A percentile compares a stretch with the other conserved stretches of the same genome.
These are phyloP conservation scores for Botrytis medusae DNA, from an alignment of 2,329 filamentous ascomycete genomes.

Conservation along the genomic window DNA sequence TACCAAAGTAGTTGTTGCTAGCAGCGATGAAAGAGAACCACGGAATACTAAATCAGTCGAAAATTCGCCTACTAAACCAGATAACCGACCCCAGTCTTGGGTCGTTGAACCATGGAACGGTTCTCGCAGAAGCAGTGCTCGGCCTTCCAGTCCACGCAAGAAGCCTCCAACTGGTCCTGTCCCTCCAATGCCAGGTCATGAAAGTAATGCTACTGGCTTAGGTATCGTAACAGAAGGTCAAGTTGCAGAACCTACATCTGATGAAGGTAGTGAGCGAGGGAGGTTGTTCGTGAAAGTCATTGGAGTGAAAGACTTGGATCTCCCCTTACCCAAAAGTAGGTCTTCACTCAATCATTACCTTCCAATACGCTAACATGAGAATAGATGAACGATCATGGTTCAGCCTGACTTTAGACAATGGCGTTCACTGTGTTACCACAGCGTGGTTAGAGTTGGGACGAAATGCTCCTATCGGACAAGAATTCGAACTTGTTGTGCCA, in stretches of 20 bases:
- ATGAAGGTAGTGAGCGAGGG: constrained; percentile 83
- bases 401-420: constrained; percentile 95
- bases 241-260: constrained; percentile 50
- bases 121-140: constrained; percentile 68
- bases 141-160: constrained; percentile 45
- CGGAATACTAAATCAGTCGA: constrained; percentile 58
- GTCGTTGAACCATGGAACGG: constrained; percentile 97
- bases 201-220: constrained; percentile 67
- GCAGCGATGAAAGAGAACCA: constrained; percentile 59
- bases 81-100: constrained; percentile 81
- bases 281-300: constrained; percentile 98
- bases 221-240: constrained; percentile 62
- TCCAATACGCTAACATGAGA: constrained; percentile 32
- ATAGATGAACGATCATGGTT: constrained; percentile 89
- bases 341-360: neutral
- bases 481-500: constrained; percentile 95
- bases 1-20: constrained; percentile 95
- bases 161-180: constrained; percentile 54
- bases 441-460: constrained; percentile 90
- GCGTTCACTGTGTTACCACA: constrained; percentile 95
- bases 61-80: constrained; percentile 69
- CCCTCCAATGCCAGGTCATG: constrained; percentile 83
- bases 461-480: constrained; percentile 92
- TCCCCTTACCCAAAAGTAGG: constrained; percentile 83
- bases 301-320: constrained; percentile 90